A percentile compares a stretch with the other conserved stretches of the same genome.
These are phyloP conservation scores for Cryphonectria nitschkei DNA, from an alignment of 2,329 filamentous ascomycete genomes.

Conservation along the genomic window DNA sequence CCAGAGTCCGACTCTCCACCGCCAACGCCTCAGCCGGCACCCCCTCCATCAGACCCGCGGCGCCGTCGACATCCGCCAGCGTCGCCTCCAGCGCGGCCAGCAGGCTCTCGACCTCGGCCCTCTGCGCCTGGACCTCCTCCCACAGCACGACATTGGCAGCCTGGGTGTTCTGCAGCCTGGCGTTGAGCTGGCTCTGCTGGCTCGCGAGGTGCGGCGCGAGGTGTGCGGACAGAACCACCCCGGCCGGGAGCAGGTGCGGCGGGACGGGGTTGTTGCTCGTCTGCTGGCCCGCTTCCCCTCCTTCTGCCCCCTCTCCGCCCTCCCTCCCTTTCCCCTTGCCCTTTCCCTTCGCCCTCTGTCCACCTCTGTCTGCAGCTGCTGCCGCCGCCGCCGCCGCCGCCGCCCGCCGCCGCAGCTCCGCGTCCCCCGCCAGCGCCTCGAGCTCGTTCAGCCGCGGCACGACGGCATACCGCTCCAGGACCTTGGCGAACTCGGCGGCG, in stretches of 20 bases:
- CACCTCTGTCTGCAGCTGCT: slow-evolving; percentile 21
- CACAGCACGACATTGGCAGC: slow-evolving; percentile 59
- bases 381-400: slow-evolving; percentile 32
- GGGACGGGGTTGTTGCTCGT: slow-evolving; percentile 5
- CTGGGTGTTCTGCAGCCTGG: slow-evolving; percentile 59
- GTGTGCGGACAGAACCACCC: slow-evolving; percentile 57
- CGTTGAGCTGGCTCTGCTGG: slow-evolving; percentile 61
- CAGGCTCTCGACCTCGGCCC: slow-evolving; percentile 57
- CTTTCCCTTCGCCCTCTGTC: slow-evolving; percentile 16
- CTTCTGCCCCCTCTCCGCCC: not conserved
- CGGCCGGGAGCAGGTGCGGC: slow-evolving; percentile 58
- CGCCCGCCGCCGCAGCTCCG: slow-evolving; percentile 40
- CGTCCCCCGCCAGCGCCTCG: slow-evolving; percentile 58
- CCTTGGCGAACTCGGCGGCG: slow-evolving; percentile 60
- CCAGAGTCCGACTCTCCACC: slow-evolving; percentile 51
- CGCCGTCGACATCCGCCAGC: slow-evolving; percentile 58
- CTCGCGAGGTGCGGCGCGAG: slow-evolving; percentile 55
- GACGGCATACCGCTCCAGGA: slow-evolving; percentile 55
- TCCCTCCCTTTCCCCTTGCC: slow-evolving; percentile 7
- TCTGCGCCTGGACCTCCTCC: slow-evolving; percentile 55
- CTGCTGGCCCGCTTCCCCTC: not conserved
- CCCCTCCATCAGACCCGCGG: slow-evolving; percentile 52
- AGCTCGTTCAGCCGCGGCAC: slow-evolving; percentile 63
- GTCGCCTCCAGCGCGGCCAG: slow-evolving; percentile 54
- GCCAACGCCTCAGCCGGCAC: slow-evolving; percentile 52